A percentile compares a stretch with the other conserved stretches of the same genome.
Evolutionary conservation across 2,329 filamentous ascomycete genomes (phyloP).

Genomic region (Sclerotinia borealis): DNA sequence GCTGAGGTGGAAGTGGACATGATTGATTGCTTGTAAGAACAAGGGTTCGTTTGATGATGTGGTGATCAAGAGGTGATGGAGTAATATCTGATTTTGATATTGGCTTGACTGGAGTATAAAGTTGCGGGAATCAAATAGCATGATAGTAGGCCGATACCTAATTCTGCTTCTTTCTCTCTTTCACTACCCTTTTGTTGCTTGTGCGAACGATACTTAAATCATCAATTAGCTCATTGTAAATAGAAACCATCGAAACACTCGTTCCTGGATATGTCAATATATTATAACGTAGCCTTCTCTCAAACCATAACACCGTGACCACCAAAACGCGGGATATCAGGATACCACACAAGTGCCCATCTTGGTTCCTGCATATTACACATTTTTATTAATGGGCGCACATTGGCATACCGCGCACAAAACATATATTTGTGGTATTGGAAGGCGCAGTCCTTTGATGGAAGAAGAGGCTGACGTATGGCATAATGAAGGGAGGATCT

Average conservation of each 20-base stretch:
- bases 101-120: neutral
- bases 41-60: neutral
- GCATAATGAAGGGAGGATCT: neutral
- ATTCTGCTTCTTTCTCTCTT: neutral
- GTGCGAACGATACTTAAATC: neutral
- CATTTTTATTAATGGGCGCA: neutral
- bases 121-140: neutral
- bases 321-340: neutral
- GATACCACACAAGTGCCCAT: neutral
- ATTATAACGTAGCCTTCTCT: neutral
- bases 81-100: neutral
- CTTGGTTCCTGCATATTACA: neutral
- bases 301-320: neutral
- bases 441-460: neutral
- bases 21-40: slow-evolving; percentile 10
- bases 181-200: no score
- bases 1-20: neutral
- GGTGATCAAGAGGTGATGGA: neutral
- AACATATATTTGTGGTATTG: neutral
- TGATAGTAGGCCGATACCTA: neutral
- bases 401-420: neutral
- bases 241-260: neutral
- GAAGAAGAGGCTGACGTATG: neutral
- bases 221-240: neutral
- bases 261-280: neutral